Base-by-base conservation (phyloP, 2,329 filamentous ascomycete species). In the Paecilomyces variotii region DNA sequence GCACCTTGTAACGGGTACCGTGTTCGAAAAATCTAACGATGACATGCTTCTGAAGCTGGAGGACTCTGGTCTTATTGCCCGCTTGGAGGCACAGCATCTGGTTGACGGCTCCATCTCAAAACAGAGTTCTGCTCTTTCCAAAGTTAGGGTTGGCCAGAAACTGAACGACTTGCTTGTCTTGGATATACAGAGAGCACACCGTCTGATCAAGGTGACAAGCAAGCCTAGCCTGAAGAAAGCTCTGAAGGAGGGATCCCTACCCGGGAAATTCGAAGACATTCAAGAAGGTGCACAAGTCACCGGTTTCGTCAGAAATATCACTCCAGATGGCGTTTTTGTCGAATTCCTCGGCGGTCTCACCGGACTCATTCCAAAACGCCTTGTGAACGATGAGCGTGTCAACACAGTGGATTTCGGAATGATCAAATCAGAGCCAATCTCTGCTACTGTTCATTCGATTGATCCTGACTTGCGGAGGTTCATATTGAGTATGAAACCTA, bases 261-360 rank as follows among this genome's bases (percentile, higher is more conserved):
- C 95, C n/a, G 81, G 81, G 19, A 82, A 76, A 51, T 87, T 94
- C 57, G 86, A 88, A 25, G 85, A 93, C 63, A 82, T 91, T 24
- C 83, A 85, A 62, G 82, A 88, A 62, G 89, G 89, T 30, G 80
- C 84, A 34, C 76, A 85, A 26, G 82, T 91, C 6, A 83, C 85
- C 59, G 93, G 92, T 4, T 96, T 93, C 66, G 85, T 99, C 27
- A 87, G 87, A 60, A 95, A 94, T 67, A 88, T 96, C 56, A 92
- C 90, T 0, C 78, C 84, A 1, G 89, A 88, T 7, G 91, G 89
- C 51, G 81, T 92, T 10, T 97, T 96, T 67, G 84, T 97, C n/a
- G 88, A 95, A 68, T 97, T 97, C 72, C 85, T 87, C 49, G 88
- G 87, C 65, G 85, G 84, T 34, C 76, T 96, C 19, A 88, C 86